Conservation (phyloP, 768 basidiomycete genomes). For the Trametes cingulata region DNA sequence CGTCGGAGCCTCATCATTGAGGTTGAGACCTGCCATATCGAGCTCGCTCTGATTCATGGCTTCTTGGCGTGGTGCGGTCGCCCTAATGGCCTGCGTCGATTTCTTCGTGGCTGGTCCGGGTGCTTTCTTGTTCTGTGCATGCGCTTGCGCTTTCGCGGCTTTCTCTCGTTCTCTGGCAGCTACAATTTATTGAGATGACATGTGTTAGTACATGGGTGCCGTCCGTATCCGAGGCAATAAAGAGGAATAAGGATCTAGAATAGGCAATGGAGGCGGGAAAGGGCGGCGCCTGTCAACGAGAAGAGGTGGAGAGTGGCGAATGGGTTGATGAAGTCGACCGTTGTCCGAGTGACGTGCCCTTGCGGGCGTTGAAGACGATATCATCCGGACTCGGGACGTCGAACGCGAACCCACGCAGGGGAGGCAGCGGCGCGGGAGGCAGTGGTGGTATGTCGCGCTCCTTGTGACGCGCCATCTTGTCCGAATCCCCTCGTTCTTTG, state of each 20-base stretch:
- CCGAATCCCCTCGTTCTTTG: conserved; percentile 24
- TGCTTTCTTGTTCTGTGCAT: conserved; percentile 43
- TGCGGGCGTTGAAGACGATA: conserved; percentile 76
- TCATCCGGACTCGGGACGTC: conserved; percentile 93
- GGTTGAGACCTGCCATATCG: conserved; percentile 75
- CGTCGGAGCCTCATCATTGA: conserved; percentile 47
- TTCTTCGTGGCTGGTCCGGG: conserved; percentile 36
- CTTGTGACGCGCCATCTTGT: not conserved
- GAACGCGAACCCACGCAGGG: conserved; percentile 58
- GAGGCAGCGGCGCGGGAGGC: conserved; percentile 39
- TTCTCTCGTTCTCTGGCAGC: conserved; percentile 82
- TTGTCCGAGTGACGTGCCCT: conserved; percentile 63
- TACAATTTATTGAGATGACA: conserved; percentile 40
- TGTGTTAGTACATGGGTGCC: conserved; percentile 36
- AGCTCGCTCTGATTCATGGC: conserved; percentile 54
- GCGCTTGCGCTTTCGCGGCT: conserved; percentile 52
- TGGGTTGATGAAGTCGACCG: conserved; percentile 27
- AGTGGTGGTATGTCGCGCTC: conserved; percentile 24
- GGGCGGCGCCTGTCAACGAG: conserved; percentile 28
- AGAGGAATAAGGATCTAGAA: conserved; percentile 35
- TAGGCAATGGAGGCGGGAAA: conserved; percentile 20
- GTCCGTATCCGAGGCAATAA: conserved; percentile 36
- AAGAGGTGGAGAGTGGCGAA: conserved; percentile 39
- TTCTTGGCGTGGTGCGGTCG: conserved; percentile 41
- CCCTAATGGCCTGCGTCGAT: conserved; percentile 30